Evolutionary conservation across 1,284 basidiomycete species (phyloP).

Genomic region (Porogramme epimiltina): DNA sequence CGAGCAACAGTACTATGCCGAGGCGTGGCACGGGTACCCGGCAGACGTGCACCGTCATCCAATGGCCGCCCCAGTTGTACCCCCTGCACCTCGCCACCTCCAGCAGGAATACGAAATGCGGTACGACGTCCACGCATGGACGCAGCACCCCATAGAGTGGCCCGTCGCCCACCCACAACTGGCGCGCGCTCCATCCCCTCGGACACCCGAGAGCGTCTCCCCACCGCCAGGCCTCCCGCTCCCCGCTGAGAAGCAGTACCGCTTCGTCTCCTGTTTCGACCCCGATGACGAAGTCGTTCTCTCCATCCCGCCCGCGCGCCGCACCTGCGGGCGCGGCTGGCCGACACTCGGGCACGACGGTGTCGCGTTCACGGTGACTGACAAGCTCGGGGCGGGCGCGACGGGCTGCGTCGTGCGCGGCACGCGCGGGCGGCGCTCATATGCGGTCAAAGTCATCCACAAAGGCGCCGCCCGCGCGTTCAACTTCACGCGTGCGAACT

Average conservation of each 20-base stretch:
- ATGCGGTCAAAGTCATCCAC: conserved; percentile 4
- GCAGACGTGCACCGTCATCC: no score
- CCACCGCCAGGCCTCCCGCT: neutral
- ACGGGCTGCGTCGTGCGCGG: neutral
- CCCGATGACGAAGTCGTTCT: neutral
- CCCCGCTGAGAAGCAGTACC: neutral
- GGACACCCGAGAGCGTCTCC: no score
- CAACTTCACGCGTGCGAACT: neutral
- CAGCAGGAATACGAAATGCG: no score
- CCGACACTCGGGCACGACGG: neutral
- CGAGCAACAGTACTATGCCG: no score
- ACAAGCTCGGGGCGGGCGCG: neutral
- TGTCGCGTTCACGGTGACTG: neutral
- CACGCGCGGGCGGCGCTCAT: neutral
- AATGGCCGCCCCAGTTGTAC: no score
- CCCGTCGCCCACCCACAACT: no score
- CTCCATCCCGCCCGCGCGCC: neutral
- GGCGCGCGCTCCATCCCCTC: no score
- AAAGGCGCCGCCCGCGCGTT: neutral
- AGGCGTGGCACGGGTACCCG: no score
- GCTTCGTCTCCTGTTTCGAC: neutral
- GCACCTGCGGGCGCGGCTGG: neutral
- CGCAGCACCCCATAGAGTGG: no score
- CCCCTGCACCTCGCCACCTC: no score
- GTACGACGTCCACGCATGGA: no score